Evolutionary conservation across 805 yeast species (phyloP), one percentile per base, ranked within the genome.

Genomic region (Suhomyces sp.): DNA sequence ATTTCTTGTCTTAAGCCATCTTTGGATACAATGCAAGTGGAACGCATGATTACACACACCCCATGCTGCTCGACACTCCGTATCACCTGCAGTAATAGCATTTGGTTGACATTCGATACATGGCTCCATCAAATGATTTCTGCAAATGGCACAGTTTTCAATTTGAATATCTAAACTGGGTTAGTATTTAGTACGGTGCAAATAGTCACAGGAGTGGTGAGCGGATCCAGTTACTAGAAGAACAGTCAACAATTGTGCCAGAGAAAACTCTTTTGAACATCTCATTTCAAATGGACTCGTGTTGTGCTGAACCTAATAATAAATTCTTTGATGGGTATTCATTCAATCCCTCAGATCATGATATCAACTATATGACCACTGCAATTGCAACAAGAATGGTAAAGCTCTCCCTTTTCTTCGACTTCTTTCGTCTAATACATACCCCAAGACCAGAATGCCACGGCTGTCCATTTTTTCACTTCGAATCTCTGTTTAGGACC

Each of bases 361-460:
- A n/a, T n/a, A n/a, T n/a, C n/a, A n/a, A n/a, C n/a, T n/a, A n/a
- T n/a, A n/a, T n/a, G n/a, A n/a, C n/a, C n/a, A n/a, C n/a, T n/a
- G n/a, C n/a, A n/a, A n/a, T n/a, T n/a, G n/a, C n/a, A n/a, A n/a
- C n/a, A n/a, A n/a, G n/a, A n/a, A n/a, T 26, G 17, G 29, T 26
- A 26, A 5, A 13, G 5, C n/a, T 4, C 5, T 22, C 24, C 15
- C 9, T 13, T n/a, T 15, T n/a, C 10, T 14, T 18, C 6, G 13
- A 19, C n/a, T 17, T 17, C 7, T 4, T 5, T 5, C 19, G 10
- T 15, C 13, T 15, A 13, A 28, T 39, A 69, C 67, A 54, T 69
- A 65, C 75, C 96, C 98, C 98, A 93, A 0, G 97, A 88, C 99
- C 99, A 93, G 58, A 93, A 88, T n/a, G 98, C 98, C 31, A 93